Conservation (phyloP, 2,329 filamentous ascomycete genomes). For the Microthyrium microscopicum region DNA sequence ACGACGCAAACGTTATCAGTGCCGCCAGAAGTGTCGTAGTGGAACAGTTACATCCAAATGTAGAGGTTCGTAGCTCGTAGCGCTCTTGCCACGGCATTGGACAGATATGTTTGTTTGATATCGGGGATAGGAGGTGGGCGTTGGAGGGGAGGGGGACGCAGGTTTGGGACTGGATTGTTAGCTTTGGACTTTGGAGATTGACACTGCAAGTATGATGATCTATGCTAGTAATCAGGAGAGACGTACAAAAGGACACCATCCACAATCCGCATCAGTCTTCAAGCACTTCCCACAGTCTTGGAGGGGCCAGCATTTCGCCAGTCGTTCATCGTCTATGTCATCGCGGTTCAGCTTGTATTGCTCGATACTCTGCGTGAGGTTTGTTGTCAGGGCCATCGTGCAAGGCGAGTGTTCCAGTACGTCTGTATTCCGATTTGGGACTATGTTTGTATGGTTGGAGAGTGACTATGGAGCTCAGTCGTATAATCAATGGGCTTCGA, state of each 20-base stretch:
- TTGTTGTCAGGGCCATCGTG: too few species aligned
- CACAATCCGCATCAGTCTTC: constrained; percentile 1
- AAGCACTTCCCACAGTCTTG: constrained; percentile 4
- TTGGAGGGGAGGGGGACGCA: constrained; percentile 5
- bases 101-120: constrained; percentile 5
- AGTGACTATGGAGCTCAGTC: too few species aligned
- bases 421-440: too few species aligned
- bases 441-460: too few species aligned
- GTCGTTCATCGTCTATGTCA: constrained; percentile 12
- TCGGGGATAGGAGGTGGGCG: constrained; percentile 2
- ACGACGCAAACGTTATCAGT: background rate
- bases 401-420: too few species aligned
- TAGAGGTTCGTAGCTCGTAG: constrained; percentile 5
- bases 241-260: constrained; percentile 8
- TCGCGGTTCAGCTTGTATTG: too few species aligned
- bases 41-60: constrained; percentile 6
- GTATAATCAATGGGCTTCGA: too few species aligned
- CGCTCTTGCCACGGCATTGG: constrained; percentile 8
- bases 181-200: background rate
- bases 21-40: constrained; percentile 6
- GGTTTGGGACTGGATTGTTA: constrained; percentile 4
- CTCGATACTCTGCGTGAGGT: too few species aligned
- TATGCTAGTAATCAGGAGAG: background rate
- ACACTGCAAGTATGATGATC: background rate
- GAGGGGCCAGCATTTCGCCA: constrained; percentile 5